phyloP scores from a whole-genome alignment of 2,329 filamentous ascomycete genomes.

The Nemania sp. region DNA sequence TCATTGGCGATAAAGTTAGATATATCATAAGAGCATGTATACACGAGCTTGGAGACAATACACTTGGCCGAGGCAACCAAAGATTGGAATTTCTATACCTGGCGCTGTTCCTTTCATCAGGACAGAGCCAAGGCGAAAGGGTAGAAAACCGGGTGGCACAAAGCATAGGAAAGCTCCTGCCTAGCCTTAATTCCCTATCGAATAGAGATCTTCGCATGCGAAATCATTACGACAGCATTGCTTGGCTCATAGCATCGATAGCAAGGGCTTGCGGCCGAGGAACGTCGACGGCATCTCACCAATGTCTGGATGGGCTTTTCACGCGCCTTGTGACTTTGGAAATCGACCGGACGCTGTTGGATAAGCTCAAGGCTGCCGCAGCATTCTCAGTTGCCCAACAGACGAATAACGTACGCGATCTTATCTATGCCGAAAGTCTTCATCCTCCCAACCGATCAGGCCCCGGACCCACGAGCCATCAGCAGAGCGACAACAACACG shows the following conservation, averaged over 20 bases:
- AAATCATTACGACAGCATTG: conserved; percentile 33
- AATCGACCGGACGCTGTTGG: conserved; percentile 40
- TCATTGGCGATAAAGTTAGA: conserved; percentile 32
- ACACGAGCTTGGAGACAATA: conserved; percentile 26
- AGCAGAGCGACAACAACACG: conserved; percentile 8
- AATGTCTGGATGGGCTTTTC: conserved; percentile 43
- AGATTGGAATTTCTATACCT: conserved; percentile 31
- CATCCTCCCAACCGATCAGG: conserved; percentile 4
- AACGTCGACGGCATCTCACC: conserved; percentile 33
- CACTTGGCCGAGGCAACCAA: conserved; percentile 18
- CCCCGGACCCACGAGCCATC: conserved; percentile 1
- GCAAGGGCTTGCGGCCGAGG: conserved; percentile 37
- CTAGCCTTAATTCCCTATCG: conserved; percentile 10
- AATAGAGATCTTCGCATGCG: conserved; percentile 23
- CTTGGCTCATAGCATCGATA: conserved; percentile 37
- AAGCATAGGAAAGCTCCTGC: conserved; percentile 27
- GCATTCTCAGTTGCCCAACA: conserved; percentile 57
- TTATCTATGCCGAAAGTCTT: conserved; percentile 56
- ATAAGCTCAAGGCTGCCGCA: conserved; percentile 48
- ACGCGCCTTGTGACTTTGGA: conserved; percentile 43
- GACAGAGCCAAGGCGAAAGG: conserved; percentile 13
- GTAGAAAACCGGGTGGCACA: conserved; percentile 19
- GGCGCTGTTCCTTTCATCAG: conserved; percentile 34
- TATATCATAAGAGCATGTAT: conserved; percentile 40
- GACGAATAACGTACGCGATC: conserved; percentile 56